A percentile compares a stretch with the other conserved stretches of the same genome.
These are phyloP conservation scores for Leishmania tropica DNA, from an alignment of 208 protist genomes.

Conservation along the genomic window DNA sequence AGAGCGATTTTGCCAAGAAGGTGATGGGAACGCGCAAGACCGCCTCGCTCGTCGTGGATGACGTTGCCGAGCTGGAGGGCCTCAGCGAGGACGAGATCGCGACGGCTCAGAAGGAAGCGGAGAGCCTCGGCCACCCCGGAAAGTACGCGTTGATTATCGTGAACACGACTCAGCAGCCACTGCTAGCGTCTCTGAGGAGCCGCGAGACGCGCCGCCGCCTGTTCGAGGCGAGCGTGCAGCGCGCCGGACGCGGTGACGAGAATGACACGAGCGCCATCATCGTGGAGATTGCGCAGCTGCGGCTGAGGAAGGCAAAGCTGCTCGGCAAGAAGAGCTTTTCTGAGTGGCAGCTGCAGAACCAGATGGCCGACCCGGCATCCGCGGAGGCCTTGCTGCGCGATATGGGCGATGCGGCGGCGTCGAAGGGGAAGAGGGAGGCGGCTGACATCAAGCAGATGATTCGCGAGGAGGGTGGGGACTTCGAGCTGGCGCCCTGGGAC, in stretches of 20 bases:
- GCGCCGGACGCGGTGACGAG: constrained; percentile 18
- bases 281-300: constrained; percentile 42
- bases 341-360: constrained; percentile 50
- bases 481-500: constrained; percentile 53
- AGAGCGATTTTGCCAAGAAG: constrained; percentile 36
- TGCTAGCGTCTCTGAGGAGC: constrained; percentile 37
- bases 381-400: constrained; percentile 35
- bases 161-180: constrained; percentile 64
- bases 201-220: constrained; percentile 46
- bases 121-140: constrained; percentile 34
- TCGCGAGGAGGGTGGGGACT: constrained; percentile 33
- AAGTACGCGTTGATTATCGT: constrained; percentile 52
- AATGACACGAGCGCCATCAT: constrained; percentile 33
- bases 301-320: constrained; percentile 52
- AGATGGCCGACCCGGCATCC: constrained; percentile 48
- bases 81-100: constrained; percentile 39
- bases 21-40: constrained; percentile 40
- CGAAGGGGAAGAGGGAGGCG: constrained; percentile 34
- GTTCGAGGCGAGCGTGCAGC: constrained; percentile 45
- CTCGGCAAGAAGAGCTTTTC: constrained; percentile 56
- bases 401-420: constrained; percentile 12
- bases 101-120: constrained; percentile 35
- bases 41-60: constrained; percentile 37
- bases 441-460: constrained; percentile 34
- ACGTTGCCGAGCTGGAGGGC: constrained; percentile 44